These are phyloP conservation scores for Apophysomyces sp. DNA, from an alignment of 371 early-diverging fungal species.

Conservation along the genomic window DNA sequence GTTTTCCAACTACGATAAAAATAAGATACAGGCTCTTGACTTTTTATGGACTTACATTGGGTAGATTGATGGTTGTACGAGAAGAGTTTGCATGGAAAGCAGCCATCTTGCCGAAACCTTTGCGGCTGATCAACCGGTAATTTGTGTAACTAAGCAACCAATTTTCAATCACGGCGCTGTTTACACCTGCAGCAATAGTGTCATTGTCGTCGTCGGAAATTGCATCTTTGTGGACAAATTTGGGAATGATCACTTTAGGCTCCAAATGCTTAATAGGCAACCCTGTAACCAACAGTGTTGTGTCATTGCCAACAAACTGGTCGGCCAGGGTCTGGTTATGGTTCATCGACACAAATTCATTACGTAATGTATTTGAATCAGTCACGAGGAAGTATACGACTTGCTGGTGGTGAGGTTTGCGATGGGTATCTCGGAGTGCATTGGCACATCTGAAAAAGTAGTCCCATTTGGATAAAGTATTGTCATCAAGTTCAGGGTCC, in stretches of 20 bases:
- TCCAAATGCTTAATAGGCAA: conserved; percentile 52
- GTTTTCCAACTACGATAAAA: conserved; percentile 3
- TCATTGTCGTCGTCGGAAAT: conserved; percentile 18
- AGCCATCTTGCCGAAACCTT: conserved; percentile 53
- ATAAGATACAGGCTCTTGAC: background rate
- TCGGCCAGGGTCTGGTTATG: conserved; percentile 15
- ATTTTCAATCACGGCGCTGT: conserved; percentile 53
- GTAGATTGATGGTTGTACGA: conserved; percentile 29
- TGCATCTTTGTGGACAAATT: conserved; percentile 10
- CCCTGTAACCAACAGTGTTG: conserved; percentile 42
- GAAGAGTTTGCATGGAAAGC: conserved; percentile 25
- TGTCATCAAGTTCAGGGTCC: conserved; percentile 38
- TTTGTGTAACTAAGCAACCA: conserved; percentile 50
- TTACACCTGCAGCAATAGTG: conserved; percentile 34
- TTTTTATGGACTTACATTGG: conserved; percentile 16
- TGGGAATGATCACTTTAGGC: conserved; percentile 31
- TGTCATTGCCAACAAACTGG: conserved; percentile 22
- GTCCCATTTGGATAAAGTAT: conserved; percentile 37
- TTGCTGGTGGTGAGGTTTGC: conserved; percentile 34
- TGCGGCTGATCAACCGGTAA: conserved; percentile 46
- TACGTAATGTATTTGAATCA: conserved; percentile 38
- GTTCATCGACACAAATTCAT: conserved; percentile 41
- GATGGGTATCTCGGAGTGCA: conserved; percentile 33
- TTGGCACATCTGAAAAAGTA: conserved; percentile 50
- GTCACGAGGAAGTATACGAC: conserved; percentile 48